These are phyloP conservation scores for Hanseniaspora uvarum DNA, from an alignment of 1,139 yeast species.

Conservation along the genomic window DNA sequence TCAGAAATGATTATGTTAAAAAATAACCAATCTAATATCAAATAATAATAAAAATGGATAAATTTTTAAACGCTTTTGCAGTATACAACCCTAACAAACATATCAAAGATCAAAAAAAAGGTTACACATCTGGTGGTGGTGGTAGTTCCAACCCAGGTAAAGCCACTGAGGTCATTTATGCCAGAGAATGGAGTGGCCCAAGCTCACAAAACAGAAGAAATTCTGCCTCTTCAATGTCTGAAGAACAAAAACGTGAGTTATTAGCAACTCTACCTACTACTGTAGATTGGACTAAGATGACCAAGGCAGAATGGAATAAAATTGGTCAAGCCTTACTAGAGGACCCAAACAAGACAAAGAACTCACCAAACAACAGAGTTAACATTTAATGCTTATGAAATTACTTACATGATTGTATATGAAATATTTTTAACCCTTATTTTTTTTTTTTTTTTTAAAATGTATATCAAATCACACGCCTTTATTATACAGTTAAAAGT, in stretches of 20 bases:
- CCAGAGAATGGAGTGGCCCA: background rate
- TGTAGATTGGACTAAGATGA: constrained; percentile 14
- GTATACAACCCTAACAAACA: constrained; percentile 30
- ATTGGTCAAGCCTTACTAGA: constrained; percentile 12
- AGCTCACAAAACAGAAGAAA: background rate
- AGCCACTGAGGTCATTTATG: constrained; percentile 8
- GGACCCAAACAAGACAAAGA: background rate
- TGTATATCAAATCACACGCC: too few species aligned
- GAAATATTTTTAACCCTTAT: background rate
- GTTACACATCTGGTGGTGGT: constrained; percentile 12
- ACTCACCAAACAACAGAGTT: constrained; percentile 13
- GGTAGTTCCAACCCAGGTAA: constrained; percentile 1
- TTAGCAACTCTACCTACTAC: background rate
- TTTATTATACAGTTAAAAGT: too few species aligned
- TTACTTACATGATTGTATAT: background rate
- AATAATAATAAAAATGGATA: constrained; percentile 21
- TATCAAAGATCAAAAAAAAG: constrained; percentile 8
- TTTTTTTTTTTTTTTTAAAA: background rate
- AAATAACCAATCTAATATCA: background rate
- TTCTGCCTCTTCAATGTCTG: constrained; percentile 8
- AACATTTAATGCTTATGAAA: background rate
- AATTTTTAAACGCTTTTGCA: constrained; percentile 28
- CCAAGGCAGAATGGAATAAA: constrained; percentile 8
- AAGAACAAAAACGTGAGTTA: background rate
- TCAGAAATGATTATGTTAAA: background rate